A percentile compares a stretch with the other conserved stretches of the same genome.
Evolutionary conservation across 768 basidiomycete genomes (phyloP).

Genomic region (Mycena latifolia): DNA sequence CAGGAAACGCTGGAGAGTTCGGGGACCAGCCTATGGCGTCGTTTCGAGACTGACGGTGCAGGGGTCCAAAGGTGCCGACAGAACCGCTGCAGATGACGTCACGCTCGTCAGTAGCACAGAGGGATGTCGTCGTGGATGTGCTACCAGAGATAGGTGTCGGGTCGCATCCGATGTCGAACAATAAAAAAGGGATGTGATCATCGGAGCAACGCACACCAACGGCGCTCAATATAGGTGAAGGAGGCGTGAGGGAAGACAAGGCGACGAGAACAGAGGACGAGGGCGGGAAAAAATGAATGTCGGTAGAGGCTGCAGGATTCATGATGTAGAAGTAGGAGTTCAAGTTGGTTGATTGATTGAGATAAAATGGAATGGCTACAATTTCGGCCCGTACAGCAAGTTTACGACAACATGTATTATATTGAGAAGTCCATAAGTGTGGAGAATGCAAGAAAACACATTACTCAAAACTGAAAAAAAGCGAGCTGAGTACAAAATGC

Average conservation of each 20-base stretch:
- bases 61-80: constrained; percentile 45
- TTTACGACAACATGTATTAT: too few relatives aligned
- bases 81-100: constrained; percentile 30
- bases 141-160: background rate
- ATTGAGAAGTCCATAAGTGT: background rate
- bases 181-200: constrained; percentile 64
- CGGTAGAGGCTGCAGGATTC: constrained; percentile 13
- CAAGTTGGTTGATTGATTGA: background rate
- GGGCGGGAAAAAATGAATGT: constrained; percentile 42
- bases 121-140: constrained; percentile 15
- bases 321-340: constrained; percentile 34
- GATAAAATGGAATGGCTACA: too few relatives aligned
- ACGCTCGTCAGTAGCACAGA: constrained; percentile 3
- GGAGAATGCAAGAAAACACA: background rate
- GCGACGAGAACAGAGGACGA: constrained; percentile 57
- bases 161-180: constrained; percentile 47
- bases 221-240: constrained; percentile 61
- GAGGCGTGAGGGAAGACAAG: constrained; percentile 53
- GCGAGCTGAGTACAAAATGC: constrained; percentile 2
- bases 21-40: constrained; percentile 15
- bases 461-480: constrained; percentile 26
- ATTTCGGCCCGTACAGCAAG: too few relatives aligned
- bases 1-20: constrained; percentile 19
- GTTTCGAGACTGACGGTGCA: constrained; percentile 24
- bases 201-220: constrained; percentile 45